Conservation (phyloP, 805 yeast species). For the Cyberlindnera nakhonratchasimensis region DNA sequence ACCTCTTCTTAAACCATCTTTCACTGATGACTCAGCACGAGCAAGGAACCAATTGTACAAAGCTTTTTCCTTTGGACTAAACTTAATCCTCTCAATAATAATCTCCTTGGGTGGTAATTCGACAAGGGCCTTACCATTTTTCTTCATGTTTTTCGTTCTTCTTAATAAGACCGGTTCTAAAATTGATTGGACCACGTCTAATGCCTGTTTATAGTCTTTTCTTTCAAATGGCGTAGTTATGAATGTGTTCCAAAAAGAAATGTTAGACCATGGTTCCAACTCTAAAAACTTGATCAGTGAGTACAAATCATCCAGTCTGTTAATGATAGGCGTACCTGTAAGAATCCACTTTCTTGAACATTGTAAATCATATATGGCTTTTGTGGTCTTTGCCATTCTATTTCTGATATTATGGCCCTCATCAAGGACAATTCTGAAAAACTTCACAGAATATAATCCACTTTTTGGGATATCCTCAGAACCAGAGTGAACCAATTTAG, state of each 20-base stretch:
- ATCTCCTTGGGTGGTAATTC: conserved; percentile 75
- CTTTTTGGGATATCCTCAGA: conserved; percentile 25
- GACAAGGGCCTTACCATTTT: conserved; percentile 72
- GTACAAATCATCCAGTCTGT: conserved; percentile 80
- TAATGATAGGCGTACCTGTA: conserved; percentile 92
- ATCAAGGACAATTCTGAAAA: conserved; percentile 74
- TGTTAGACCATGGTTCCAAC: conserved; percentile 87
- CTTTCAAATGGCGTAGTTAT: conserved; percentile 81
- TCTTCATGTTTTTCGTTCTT: conserved; percentile 83
- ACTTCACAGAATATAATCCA: conserved; percentile 71
- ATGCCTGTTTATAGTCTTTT: conserved; percentile 64
- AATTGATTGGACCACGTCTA: conserved; percentile 80
- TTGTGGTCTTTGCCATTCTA: conserved; percentile 72
- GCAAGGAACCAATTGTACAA: conserved; percentile 67
- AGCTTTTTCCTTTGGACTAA: conserved; percentile 61
- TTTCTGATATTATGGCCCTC: conserved; percentile 91
- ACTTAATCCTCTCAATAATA: conserved; percentile 59
- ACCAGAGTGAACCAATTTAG: conserved; percentile 33
- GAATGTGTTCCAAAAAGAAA: conserved; percentile 83
- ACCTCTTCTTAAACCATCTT: conserved; percentile 59
- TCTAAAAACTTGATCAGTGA: conserved; percentile 70
- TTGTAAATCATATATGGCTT: conserved; percentile 64
- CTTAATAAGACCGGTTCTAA: conserved; percentile 79
- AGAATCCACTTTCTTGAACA: conserved; percentile 76
- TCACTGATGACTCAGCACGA: conserved; percentile 61